phyloP scores from a whole-genome alignment of 2,329 filamentous ascomycete species.

The Didymella keratinophila region DNA sequence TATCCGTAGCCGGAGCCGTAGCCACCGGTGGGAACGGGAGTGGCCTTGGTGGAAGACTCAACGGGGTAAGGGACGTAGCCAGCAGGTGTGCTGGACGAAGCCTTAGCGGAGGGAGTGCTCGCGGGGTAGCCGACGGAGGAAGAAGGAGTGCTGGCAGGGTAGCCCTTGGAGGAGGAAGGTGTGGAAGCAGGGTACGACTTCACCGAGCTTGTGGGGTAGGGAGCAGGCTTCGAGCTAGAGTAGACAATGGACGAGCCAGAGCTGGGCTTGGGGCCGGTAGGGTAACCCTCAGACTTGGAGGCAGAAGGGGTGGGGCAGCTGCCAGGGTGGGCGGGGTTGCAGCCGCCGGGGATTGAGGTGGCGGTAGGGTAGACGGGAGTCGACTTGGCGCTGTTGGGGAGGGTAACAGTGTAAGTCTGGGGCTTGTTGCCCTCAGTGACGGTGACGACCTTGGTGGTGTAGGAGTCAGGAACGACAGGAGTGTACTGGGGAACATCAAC shows the following conservation, averaged over 20 bases:
- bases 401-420: slow-evolving; percentile 37
- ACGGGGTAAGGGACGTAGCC: slow-evolving; percentile 16
- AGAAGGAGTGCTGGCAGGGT: slow-evolving; percentile 1
- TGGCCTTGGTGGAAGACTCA: slow-evolving; percentile 14
- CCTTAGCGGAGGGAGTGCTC: slow-evolving; percentile 1
- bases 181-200: slow-evolving; percentile 1
- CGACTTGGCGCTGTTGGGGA: slow-evolving; percentile 15
- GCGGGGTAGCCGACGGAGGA: slow-evolving; percentile 13
- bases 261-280: slow-evolving; percentile 27
- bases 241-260: slow-evolving; percentile 19
- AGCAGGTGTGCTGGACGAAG: slow-evolving; percentile 11
- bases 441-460: slow-evolving; percentile 40
- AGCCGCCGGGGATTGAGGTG: slow-evolving; percentile 3
- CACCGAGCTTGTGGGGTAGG: slow-evolving; percentile 33
- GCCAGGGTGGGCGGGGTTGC: slow-evolving; percentile 7
- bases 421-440: slow-evolving; percentile 34
- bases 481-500: slow-evolving; percentile 23
- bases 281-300: slow-evolving; percentile 13
- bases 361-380: background rate
- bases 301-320: slow-evolving; percentile 1
- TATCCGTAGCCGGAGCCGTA: slow-evolving; percentile 30
- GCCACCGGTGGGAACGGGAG: slow-evolving; percentile 27
- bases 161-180: slow-evolving; percentile 11
- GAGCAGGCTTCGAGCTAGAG: slow-evolving; percentile 23
- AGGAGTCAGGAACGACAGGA: slow-evolving; percentile 13